Percentiles rank a stretch among this genome's conserved stretches.
These are phyloP conservation scores for Ceratocystis destructans DNA, from an alignment of 2,329 filamentous ascomycete genomes.

Conservation along the genomic window DNA sequence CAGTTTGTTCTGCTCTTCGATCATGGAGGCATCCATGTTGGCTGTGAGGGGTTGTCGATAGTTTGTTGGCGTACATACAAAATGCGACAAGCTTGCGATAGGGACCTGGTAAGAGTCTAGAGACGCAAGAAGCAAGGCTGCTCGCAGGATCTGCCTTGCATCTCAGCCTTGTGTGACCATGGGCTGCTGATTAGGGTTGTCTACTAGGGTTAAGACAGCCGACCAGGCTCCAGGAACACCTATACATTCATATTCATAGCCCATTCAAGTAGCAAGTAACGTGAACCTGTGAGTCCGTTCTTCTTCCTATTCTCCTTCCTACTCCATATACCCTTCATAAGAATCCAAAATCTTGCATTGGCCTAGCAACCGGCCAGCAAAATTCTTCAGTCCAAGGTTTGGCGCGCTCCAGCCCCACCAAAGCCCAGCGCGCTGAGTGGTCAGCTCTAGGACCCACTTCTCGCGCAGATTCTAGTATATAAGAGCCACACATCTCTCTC, in stretches of 20 bases:
- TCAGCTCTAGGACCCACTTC: neutral
- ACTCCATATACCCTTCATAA: neutral
- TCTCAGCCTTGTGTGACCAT: neutral
- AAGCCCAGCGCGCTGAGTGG: neutral
- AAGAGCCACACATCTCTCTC: neutral
- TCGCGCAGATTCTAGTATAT: conserved; percentile 5
- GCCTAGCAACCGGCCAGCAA: neutral
- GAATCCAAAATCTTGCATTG: neutral
- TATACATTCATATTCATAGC: too few species aligned
- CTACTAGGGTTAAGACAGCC: neutral
- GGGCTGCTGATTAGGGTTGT: neutral
- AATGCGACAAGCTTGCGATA: conserved; percentile 8
- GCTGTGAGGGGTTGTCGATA: neutral
- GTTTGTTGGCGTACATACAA: neutral
- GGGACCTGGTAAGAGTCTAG: neutral
- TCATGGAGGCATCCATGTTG: conserved; percentile 54
- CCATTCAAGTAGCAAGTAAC: too few species aligned
- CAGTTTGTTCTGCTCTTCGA: conserved; percentile 89
- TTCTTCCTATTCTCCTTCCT: too few species aligned
- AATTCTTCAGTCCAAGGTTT: neutral
- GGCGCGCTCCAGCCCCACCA: neutral
- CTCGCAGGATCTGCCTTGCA: neutral
- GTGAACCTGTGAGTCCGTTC: too few species aligned
- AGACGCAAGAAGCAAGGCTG: neutral
- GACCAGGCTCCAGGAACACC: neutral